phyloP scores from a whole-genome alignment of 2,329 filamentous ascomycete genomes.

The Penicillium corylophilum region DNA sequence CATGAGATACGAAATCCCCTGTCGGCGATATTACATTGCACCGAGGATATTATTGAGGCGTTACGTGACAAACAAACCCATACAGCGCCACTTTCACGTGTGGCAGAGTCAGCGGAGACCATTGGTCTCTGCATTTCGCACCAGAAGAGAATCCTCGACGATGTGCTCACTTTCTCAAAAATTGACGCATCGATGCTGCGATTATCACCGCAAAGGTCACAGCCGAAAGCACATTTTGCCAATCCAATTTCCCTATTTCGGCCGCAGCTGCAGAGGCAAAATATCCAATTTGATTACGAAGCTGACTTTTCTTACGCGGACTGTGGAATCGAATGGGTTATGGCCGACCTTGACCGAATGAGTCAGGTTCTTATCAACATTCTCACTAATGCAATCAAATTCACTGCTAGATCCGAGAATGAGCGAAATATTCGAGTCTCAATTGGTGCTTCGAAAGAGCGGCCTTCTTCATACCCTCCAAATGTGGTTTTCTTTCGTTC shows the following conservation, averaged over 20 bases:
- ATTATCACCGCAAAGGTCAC: slow-evolving; percentile 68
- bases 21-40: slow-evolving; percentile 59
- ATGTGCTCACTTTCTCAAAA: slow-evolving; percentile 71
- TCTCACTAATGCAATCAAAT: slow-evolving; percentile 78
- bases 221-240: slow-evolving; percentile 65
- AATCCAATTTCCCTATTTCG: slow-evolving; percentile 76
- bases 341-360: slow-evolving; percentile 70
- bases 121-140: slow-evolving; percentile 77
- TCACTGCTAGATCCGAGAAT: slow-evolving; percentile 58
- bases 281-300: slow-evolving; percentile 65
- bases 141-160: slow-evolving; percentile 76
- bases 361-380: slow-evolving; percentile 79
- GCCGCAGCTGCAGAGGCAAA: slow-evolving; percentile 67
- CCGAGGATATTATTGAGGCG: slow-evolving; percentile 46
- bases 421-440: slow-evolving; percentile 49
- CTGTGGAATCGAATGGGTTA: slow-evolving; percentile 63
- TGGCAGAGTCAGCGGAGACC: slow-evolving; percentile 72
- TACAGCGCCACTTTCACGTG: slow-evolving; percentile 52
- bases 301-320: slow-evolving; percentile 62
- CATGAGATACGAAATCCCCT: slow-evolving; percentile 60
- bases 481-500: slow-evolving; percentile 36
- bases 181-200: slow-evolving; percentile 72
- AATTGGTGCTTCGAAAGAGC: slow-evolving; percentile 49
- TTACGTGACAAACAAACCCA: slow-evolving; percentile 7
- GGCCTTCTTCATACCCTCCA: slow-evolving; percentile 45